phyloP scores from a whole-genome alignment of 108 stramenopile genomes.

The Pseudonitzschia multistriata region DNA sequence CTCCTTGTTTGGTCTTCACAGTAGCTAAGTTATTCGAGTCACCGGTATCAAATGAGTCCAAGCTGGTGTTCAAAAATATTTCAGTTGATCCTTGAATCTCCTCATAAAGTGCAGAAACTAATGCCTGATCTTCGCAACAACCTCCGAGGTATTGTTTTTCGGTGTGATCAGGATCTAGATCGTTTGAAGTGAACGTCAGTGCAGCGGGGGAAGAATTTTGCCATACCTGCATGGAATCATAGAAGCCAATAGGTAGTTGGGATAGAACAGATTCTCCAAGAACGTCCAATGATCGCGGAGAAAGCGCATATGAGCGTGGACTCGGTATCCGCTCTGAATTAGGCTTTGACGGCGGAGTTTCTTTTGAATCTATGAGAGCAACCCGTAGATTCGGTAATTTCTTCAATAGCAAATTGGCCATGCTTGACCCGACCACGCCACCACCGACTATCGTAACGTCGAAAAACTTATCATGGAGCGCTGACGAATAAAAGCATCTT shows the following conservation, averaged over 20 bases:
- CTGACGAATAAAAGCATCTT: not conserved
- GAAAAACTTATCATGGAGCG: constrained; percentile 1
- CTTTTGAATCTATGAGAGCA: constrained; percentile 42
- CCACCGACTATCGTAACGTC: constrained; percentile 81
- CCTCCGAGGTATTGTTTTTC: constrained; percentile 54
- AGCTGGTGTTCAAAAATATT: constrained; percentile 27
- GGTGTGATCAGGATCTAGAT: constrained; percentile 37
- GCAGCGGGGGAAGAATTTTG: constrained; percentile 72
- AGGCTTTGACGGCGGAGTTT: constrained; percentile 31
- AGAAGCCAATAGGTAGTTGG: constrained; percentile 52
- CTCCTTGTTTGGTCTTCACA: constrained; percentile 15
- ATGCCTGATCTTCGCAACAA: constrained; percentile 65
- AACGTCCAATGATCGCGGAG: constrained; percentile 60
- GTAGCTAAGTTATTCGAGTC: constrained; percentile 18
- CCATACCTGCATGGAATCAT: constrained; percentile 89
- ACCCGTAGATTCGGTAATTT: constrained; percentile 34
- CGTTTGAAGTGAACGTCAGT: constrained; percentile 60
- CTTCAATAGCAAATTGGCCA: constrained; percentile 54
- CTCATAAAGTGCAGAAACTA: constrained; percentile 62
- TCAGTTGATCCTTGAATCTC: constrained; percentile 35
- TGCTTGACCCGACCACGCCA: constrained; percentile 66
- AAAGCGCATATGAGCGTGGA: constrained; percentile 84
- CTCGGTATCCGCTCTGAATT: constrained; percentile 43
- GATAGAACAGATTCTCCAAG: constrained; percentile 43
- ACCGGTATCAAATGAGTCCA: constrained; percentile 20